A percentile compares a stretch with the other conserved stretches of the same genome.
Conservation (phyloP, 2,329 filamentous ascomycete genomes). For the Lachnellula suecica region DNA sequence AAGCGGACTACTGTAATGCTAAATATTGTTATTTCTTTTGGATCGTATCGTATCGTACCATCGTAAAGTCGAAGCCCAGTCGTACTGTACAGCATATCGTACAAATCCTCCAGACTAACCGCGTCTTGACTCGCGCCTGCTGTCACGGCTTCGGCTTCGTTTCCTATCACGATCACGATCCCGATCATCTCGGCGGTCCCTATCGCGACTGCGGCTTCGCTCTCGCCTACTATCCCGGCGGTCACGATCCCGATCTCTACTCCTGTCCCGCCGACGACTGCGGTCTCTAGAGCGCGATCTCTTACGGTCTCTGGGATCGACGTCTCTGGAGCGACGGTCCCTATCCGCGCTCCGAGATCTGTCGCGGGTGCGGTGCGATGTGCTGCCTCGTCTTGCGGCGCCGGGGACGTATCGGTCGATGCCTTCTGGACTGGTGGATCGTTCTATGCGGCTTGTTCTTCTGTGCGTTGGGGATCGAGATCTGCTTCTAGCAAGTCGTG, state of each 20-base stretch:
- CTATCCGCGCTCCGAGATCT: conserved; percentile 2
- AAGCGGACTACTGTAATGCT: too few relatives aligned
- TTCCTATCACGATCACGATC: conserved; percentile 22
- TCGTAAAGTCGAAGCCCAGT: not conserved
- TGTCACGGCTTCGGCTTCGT: conserved; percentile 19
- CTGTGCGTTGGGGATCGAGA: conserved; percentile 23
- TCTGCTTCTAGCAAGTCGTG: conserved; percentile 32
- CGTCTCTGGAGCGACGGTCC: conserved; percentile 5
- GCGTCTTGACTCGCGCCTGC: conserved; percentile 7
- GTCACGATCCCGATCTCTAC: conserved; percentile 23
- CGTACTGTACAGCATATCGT: not conserved
- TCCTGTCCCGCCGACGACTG: conserved; percentile 9
- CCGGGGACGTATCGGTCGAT: conserved; percentile 35
- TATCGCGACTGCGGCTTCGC: conserved; percentile 18
- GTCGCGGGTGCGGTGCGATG: conserved; percentile 8
- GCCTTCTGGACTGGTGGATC: conserved; percentile 32
- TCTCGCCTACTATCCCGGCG: conserved; percentile 9
- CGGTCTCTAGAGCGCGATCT: conserved; percentile 4
- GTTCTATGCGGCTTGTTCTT: conserved; percentile 28
- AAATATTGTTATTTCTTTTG: too few relatives aligned
- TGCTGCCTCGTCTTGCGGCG: conserved; percentile 25
- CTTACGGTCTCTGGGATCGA: conserved; percentile 1
- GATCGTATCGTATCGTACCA: too few relatives aligned
- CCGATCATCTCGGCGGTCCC: conserved; percentile 21
- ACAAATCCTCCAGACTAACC: not conserved